phyloP scores from a whole-genome alignment of 2,329 filamentous ascomycete genomes.

The Ophiostoma montium region DNA sequence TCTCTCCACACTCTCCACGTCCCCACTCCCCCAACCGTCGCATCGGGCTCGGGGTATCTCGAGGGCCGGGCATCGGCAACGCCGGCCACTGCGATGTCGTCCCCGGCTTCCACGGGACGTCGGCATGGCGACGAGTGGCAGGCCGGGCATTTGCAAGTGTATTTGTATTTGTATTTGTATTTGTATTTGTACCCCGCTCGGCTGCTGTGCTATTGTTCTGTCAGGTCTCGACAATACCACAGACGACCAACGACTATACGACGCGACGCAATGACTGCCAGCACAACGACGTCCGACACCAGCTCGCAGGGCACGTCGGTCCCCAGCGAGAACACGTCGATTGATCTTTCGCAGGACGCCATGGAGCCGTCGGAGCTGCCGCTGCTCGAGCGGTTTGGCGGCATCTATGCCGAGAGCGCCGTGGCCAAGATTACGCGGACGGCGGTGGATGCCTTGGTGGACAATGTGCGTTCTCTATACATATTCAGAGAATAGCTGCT shows the following conservation, averaged over 20 bases:
- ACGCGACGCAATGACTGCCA: too few relatives aligned
- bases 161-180: background rate
- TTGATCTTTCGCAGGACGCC: background rate
- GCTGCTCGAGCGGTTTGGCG: conserved; percentile 4
- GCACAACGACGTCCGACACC: background rate
- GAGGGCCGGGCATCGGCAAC: too few relatives aligned
- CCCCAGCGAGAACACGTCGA: conserved; percentile 4
- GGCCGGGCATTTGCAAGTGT: background rate
- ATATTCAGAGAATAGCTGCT: background rate
- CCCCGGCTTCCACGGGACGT: too few relatives aligned
- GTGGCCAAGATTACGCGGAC: conserved; percentile 15
- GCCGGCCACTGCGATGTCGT: too few relatives aligned
- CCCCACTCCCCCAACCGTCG: too few relatives aligned
- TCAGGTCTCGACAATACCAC: background rate
- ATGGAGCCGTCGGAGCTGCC: background rate
- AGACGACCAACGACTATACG: too few relatives aligned
- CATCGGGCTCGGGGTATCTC: too few relatives aligned
- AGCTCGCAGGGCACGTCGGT: conserved; percentile 1
- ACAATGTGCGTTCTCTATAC: background rate
- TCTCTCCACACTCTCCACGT: too few relatives aligned
- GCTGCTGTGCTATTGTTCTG: background rate
- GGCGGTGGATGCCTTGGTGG: conserved; percentile 6
- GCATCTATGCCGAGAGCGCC: conserved; percentile 14
- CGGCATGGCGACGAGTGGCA: background rate
- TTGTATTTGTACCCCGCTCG: conserved; percentile 1